Evolutionary conservation across 805 yeast genomes (phyloP), one percentile per base, ranked within the genome.

Genomic region (Candida nanaspora): DNA sequence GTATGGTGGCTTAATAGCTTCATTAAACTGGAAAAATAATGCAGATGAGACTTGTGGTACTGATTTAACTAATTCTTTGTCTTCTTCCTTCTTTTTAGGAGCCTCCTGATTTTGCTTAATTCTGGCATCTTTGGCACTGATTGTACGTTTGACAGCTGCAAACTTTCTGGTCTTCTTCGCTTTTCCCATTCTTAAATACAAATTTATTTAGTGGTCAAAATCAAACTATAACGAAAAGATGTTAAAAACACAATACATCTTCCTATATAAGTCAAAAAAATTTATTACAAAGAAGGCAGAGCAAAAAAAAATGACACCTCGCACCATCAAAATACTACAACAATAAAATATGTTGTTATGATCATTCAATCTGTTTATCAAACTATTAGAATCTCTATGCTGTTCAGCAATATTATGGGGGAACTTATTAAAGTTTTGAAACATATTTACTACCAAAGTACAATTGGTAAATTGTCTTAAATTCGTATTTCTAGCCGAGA

Each of bases 121-220:
- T 46, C 88, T 69, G 22, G 80, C 75, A 48, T 86, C 95, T 50
- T 82, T 85, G 48, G 82, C 69, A 49, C 78, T 77, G 42, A 89
- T 64, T 26, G 89, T 79, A 45, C 95, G 79, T 65, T 93, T 93
- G 43, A 86, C 89, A 40, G 78, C 78, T n/a, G 95, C 95, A 56
- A 91, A 87, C 83, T 89, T 87, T 74, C 98, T 78, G 11, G 98
- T 91, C 66, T 93, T 93, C 69, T 84, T 88, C 26, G 96, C 96
- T 62, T 88, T 93, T 45, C 98, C 98, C 98, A 93, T 91, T 20
- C 25, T 57, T 9, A 31, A 6, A 31, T 5, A 19, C 10, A 19
- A 31, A 15, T 31, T 15, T 31, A 31, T 31, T 7, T n/a, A n/a
- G n/a, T n/a, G n/a, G n/a, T n/a, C n/a, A n/a, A n/a, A n/a, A n/a